Conservation (phyloP, 2,329 filamentous ascomycete species). For the Aspergillaceae sp. region DNA sequence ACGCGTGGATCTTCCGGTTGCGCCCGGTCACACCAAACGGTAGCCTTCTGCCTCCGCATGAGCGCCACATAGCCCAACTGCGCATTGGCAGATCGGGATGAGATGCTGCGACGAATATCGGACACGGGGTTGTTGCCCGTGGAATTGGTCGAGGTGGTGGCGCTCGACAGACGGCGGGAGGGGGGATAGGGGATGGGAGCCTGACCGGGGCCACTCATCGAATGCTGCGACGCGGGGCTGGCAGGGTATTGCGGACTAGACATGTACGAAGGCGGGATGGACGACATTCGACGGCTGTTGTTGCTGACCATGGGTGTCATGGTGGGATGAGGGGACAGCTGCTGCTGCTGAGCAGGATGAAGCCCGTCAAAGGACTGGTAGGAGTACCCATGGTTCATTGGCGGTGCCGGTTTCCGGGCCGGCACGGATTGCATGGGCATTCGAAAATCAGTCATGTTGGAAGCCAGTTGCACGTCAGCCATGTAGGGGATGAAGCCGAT, state of each 20-base stretch:
- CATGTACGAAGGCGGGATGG: constrained; percentile 22
- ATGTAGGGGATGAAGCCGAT: constrained; percentile 9
- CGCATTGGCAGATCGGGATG: constrained; percentile 61
- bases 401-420: constrained; percentile 21
- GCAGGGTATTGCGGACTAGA: constrained; percentile 18
- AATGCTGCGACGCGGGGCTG: constrained; percentile 18
- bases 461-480: constrained; percentile 18
- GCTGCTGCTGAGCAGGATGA: constrained; percentile 8
- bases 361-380: constrained; percentile 20
- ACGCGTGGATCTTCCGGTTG: constrained; percentile 86
- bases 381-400: constrained; percentile 14
- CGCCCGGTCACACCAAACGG: constrained; percentile 93
- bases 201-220: constrained; percentile 14
- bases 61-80: constrained; percentile 83
- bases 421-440: constrained; percentile 28
- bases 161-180: constrained; percentile 31
- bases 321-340: constrained; percentile 20
- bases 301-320: constrained; percentile 19
- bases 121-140: constrained; percentile 28
- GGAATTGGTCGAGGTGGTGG: constrained; percentile 34
- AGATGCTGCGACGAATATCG: constrained; percentile 62
- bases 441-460: constrained; percentile 32
- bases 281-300: constrained; percentile 35
- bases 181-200: constrained; percentile 12
- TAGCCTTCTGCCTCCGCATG: constrained; percentile 94